Evolutionary conservation across 176 grass and related monocot species (phyloP), one percentile per base, ranked within the genome.

Genomic region (Zoysia japonica): DNA sequence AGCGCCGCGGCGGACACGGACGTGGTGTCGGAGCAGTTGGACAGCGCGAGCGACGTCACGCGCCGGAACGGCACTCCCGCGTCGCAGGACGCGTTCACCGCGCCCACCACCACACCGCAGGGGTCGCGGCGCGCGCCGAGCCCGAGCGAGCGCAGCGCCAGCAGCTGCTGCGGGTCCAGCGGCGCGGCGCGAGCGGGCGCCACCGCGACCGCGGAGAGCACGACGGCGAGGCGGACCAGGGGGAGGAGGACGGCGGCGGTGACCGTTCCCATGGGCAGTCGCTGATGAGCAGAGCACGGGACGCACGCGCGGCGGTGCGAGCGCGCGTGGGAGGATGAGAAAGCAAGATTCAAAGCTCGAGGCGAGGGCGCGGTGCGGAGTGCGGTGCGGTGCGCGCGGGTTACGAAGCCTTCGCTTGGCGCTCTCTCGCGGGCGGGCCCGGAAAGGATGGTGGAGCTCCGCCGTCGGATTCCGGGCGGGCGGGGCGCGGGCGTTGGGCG

Each of bases 81-180:
- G 83, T 98, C 88, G 86, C 92, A 99, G 52, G 88, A 81, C 4
- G 88, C 89, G 50, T 82, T 80, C 74, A 90, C 82, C 65, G 75
- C 68, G 2, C 8, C 84, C 4, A 65, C 61, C 16, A 65, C 67
- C 9, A 48, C 69, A 74, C 60, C 68, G 75, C 96, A 94, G 70
- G 95, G 84, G 84, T 94, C n/a, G 59, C 60, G 9, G 61, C 8
- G 46, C 72, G 73, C 9, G 64, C 50, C n/a, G 44, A 95, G 87
- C 38, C 94, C 94, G 62, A 97, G 82, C 35, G 94, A 83, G 43
- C 93, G 89, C 15, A 97, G 85, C 3, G 94, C 91, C 9, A 86
- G 62, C 11, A 90, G 87, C 77, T 97, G 90, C 59, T 85, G 84
- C 1, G 96, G 96, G 86, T 98, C 96, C 45, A 92, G 86, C 28